Base-by-base conservation (phyloP, 257 asterid genomes). In the Ballota nigra region DNA sequence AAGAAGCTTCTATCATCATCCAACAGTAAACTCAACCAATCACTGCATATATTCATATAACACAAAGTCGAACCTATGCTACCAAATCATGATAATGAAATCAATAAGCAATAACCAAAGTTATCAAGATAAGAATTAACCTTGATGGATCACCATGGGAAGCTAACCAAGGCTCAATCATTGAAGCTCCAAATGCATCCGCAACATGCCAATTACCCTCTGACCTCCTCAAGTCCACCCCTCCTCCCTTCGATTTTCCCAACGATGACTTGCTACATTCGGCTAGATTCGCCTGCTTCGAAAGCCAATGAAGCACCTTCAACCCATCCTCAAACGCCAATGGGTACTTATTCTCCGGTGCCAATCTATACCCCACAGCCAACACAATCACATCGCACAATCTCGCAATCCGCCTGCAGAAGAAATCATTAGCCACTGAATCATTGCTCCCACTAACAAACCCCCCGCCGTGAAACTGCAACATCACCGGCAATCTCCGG, bases 91-190 rank as follows among this genome's bases (percentile, higher is more conserved):
- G 85, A 86, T 61, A 64, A 70, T 19, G 53, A 58, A 20, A 66
- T 9, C 4, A 60, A 69, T 72, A n/a, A 45, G 55, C 49, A 66
- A 69, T 16, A 34, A 5, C 18, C 16, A 63, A 77, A 70, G 75
- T 22, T 19, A 52, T 38, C 12, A 19, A 62, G 55, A 69, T 43
- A 58, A 70, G 69, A 72, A 71, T 83, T 58, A 70, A 92, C 98
- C 98, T 90, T 49, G 95, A 90, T 18, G 97, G 98, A 88, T 92
- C 98, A 19, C 91, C 98, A 75, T 92, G 98, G 57, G 98, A 92
- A 84, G 97, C 96, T 90, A 92, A 75, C 98, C 98, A 92, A 4
- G 98, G 98, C 84, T 92, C 98, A 38, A 86, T 91, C 97, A 90
- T 74, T 12, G 97, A 90, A 49, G 97, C 96, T 55, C 98, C 98